Evolutionary conservation across 2,329 filamentous ascomycete species (phyloP).

Genomic region (Herpotrichia juniperi): DNA sequence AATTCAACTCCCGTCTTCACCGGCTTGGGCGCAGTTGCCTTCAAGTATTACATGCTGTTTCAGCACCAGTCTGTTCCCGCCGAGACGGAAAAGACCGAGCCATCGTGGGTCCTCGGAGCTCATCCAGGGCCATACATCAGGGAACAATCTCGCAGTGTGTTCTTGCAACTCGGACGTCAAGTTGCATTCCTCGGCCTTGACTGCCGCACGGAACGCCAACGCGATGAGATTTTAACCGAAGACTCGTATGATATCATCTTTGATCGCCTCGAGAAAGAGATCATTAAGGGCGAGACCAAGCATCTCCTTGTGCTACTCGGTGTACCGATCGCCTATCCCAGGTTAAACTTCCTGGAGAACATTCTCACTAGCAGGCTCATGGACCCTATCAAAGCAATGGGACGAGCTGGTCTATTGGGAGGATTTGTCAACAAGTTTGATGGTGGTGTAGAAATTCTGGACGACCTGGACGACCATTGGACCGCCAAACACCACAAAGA

Average conservation of each 20-base stretch:
- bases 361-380: constrained; percentile 81
- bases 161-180: constrained; percentile 79
- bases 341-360: constrained; percentile 65
- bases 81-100: constrained; percentile 83
- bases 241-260: constrained; percentile 87
- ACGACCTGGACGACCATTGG: constrained; percentile 96
- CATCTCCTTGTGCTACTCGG: constrained; percentile 88
- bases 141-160: constrained; percentile 82
- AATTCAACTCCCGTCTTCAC: constrained; percentile 91
- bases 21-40: constrained; percentile 87
- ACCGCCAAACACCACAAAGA: constrained; percentile 93
- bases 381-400: constrained; percentile 87
- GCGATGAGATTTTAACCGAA: constrained; percentile 78
- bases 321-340: constrained; percentile 62
- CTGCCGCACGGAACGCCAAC: constrained; percentile 86
- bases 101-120: constrained; percentile 86
- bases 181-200: constrained; percentile 87
- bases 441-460: constrained; percentile 87
- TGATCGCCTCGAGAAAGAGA: constrained; percentile 80
- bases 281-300: constrained; percentile 82
- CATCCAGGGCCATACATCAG: constrained; percentile 88
- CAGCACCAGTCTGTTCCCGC: constrained; percentile 88
- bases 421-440: constrained; percentile 86
- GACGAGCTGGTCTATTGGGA: constrained; percentile 80
- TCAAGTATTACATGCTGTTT: constrained; percentile 99